phyloP scores from a whole-genome alignment of 2,329 filamentous ascomycete species.

The Hypoxylon sp. region DNA sequence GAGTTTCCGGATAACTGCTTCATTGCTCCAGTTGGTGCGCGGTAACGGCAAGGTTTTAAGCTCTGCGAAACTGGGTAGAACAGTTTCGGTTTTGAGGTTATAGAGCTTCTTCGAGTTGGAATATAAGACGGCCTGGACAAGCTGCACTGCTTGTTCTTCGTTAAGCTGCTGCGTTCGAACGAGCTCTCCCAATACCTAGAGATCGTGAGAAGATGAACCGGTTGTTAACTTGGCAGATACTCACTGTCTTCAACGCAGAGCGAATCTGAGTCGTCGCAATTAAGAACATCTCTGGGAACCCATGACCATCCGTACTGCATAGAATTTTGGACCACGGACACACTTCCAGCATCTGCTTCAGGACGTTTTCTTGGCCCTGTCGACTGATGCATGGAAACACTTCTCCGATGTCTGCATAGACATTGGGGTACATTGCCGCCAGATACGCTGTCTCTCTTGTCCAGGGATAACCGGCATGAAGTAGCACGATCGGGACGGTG shows the following conservation, averaged over 20 bases:
- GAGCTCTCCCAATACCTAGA: constrained; percentile 75
- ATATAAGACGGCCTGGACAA: constrained; percentile 79
- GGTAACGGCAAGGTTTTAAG: constrained; percentile 46
- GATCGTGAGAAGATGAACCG: constrained; percentile 9
- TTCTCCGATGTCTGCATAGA: constrained; percentile 86
- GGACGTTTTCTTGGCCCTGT: constrained; percentile 78
- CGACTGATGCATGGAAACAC: constrained; percentile 85
- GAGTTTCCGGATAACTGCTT: constrained; percentile 50
- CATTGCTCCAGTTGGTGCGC: constrained; percentile 48
- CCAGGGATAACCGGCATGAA: constrained; percentile 87
- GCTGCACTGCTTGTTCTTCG: constrained; percentile 71
- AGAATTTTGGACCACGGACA: constrained; percentile 82
- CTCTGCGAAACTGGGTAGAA: constrained; percentile 49
- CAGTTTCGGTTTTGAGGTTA: constrained; percentile 66
- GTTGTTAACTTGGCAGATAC: constrained; percentile 37
- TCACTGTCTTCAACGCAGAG: constrained; percentile 76
- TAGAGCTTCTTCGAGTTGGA: constrained; percentile 84
- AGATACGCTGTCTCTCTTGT: constrained; percentile 84
- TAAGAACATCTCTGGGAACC: constrained; percentile 83
- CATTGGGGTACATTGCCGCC: constrained; percentile 81
- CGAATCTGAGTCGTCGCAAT: constrained; percentile 80
- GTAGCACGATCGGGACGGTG: constrained; percentile 79
- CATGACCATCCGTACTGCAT: constrained; percentile 86
- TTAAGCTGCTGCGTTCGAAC: constrained; percentile 75
- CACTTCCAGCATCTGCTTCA: constrained; percentile 81